These are phyloP conservation scores for Neurospora sp. DNA, from an alignment of 495 filamentous ascomycete species.

Conservation along the genomic window DNA sequence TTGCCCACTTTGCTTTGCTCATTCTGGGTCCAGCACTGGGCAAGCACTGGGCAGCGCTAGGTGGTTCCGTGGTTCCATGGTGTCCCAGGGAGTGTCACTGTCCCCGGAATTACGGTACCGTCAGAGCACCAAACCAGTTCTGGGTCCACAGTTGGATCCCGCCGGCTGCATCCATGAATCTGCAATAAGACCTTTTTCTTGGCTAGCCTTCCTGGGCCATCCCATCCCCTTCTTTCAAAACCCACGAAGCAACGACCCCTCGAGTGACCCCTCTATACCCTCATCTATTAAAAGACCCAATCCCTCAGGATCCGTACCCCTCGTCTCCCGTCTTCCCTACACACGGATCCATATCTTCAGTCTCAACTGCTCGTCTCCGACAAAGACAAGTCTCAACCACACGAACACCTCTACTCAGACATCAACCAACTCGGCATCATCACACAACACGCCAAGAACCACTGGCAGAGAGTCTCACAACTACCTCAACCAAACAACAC, in stretches of 20 bases:
- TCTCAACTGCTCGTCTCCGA: not conserved
- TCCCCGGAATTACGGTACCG: not conserved
- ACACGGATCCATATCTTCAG: not conserved
- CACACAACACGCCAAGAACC: not conserved
- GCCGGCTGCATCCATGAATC: not conserved
- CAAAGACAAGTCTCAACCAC: not conserved
- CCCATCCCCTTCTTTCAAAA: not conserved
- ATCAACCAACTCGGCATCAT: not conserved
- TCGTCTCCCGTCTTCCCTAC: not conserved
- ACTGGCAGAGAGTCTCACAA: not conserved
- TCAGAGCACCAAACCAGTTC: not conserved
- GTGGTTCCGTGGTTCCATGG: not conserved
- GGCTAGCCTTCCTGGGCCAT: not conserved
- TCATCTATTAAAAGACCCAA: not conserved
- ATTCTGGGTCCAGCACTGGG: not conserved
- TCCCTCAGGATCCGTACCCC: not conserved
- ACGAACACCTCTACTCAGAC: not conserved
- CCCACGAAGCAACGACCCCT: not conserved
- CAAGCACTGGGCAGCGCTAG: not conserved
- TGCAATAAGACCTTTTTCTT: not conserved
- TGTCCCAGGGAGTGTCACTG: not conserved
- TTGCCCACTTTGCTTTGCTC: not conserved
- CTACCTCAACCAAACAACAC: conserved; percentile 5
- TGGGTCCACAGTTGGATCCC: not conserved
- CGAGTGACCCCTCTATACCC: not conserved